phyloP scores from a whole-genome alignment of 1,139 yeast species.

The Debaryomycetaceae sp. region DNA sequence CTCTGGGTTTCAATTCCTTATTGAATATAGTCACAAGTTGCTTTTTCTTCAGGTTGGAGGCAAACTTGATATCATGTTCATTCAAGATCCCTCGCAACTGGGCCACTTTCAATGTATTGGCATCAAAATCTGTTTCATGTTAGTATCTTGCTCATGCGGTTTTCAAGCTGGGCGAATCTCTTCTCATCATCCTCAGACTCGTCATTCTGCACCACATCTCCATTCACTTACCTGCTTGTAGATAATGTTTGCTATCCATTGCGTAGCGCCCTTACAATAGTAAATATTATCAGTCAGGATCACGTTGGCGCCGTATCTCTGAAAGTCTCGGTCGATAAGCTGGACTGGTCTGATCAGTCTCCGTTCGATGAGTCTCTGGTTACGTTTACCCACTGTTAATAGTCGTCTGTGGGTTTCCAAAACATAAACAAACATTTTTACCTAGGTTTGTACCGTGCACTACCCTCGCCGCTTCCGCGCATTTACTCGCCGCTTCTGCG shows the following conservation, averaged over 20 bases:
- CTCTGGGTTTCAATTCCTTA: constrained; percentile 40
- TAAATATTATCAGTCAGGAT: no score
- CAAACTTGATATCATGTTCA: constrained; percentile 53
- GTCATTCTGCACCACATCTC: no score
- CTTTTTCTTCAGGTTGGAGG: constrained; percentile 61
- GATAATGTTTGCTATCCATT: background rate
- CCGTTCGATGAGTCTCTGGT: background rate
- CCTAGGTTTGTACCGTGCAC: background rate
- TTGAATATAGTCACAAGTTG: constrained; percentile 54
- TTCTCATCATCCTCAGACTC: no score
- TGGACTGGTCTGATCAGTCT: background rate
- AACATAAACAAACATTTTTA: background rate
- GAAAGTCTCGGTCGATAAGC: no score
- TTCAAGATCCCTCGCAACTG: constrained; percentile 60
- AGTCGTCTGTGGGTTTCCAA: background rate
- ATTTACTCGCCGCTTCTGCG: background rate
- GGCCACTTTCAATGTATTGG: constrained; percentile 56
- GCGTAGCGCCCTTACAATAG: background rate
- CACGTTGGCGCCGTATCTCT: no score
- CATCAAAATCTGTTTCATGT: constrained; percentile 48
- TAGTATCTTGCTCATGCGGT: constrained; percentile 12
- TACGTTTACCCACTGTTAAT: background rate
- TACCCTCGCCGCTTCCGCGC: no score
- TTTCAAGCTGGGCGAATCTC: background rate
- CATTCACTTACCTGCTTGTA: background rate